Evolutionary conservation across 805 yeast species (phyloP).

Genomic region (Candida broadrunensis): DNA sequence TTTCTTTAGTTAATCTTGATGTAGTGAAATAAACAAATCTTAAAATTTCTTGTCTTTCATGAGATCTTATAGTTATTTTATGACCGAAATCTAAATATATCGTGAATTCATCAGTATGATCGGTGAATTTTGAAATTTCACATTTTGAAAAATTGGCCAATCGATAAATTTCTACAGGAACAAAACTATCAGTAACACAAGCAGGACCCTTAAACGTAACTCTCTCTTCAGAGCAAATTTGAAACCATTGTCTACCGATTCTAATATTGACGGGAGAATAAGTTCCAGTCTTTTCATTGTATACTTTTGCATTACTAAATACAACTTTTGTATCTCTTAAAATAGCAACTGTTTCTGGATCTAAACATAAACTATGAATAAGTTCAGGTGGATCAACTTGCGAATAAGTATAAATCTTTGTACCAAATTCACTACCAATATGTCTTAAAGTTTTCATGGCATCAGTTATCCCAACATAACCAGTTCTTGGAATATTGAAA

Average conservation of each 20-base stretch:
- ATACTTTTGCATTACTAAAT: slow-evolving; percentile 40
- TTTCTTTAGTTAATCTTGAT: slow-evolving; percentile 44
- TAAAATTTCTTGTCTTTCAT: slow-evolving; percentile 56
- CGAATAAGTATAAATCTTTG: slow-evolving; percentile 27
- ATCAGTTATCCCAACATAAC: slow-evolving; percentile 17
- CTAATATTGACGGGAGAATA: slow-evolving; percentile 61
- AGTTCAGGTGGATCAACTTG: slow-evolving; percentile 32
- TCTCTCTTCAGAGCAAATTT: slow-evolving; percentile 37
- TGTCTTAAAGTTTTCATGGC: slow-evolving; percentile 18
- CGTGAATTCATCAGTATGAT: slow-evolving; percentile 32
- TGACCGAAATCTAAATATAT: slow-evolving; percentile 24
- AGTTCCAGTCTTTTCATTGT: slow-evolving; percentile 44
- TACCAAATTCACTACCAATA: slow-evolving; percentile 13
- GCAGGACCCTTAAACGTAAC: slow-evolving; percentile 15
- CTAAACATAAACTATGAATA: slow-evolving; percentile 32
- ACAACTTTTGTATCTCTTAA: slow-evolving; percentile 34
- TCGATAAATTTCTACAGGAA: slow-evolving; percentile 32
- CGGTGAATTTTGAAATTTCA: slow-evolving; percentile 28
- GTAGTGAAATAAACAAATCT: slow-evolving; percentile 67
- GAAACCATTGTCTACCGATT: slow-evolving; percentile 69
- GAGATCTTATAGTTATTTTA: slow-evolving; percentile 28
- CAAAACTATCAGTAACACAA: slow-evolving; percentile 23
- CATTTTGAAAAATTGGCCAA: slow-evolving; percentile 34
- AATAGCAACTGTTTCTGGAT: slow-evolving; percentile 31
- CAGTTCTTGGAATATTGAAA: slow-evolving; percentile 42